phyloP scores from a whole-genome alignment of 169 alveolate genomes.

The Eimeria brunetti region DNA sequence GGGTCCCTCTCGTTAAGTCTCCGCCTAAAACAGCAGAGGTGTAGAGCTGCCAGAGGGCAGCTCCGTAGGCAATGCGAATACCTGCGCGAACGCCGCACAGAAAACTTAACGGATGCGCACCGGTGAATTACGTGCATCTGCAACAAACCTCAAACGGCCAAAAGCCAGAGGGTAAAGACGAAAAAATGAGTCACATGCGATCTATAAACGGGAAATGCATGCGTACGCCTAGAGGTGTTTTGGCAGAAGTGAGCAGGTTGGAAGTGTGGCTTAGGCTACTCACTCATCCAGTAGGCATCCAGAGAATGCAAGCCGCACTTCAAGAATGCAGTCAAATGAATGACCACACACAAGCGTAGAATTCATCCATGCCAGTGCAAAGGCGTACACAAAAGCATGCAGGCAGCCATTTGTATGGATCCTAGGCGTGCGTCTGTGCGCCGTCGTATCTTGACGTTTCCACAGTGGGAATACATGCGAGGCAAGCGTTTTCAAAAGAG shows the following conservation, averaged over 20 bases:
- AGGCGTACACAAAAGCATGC: background rate
- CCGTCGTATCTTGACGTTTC: too few relatives aligned
- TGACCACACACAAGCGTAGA: background rate
- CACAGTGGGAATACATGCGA: background rate
- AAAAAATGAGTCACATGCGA: background rate
- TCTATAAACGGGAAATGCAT: background rate
- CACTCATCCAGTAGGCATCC: background rate
- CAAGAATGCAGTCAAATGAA: background rate
- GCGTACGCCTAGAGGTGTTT: background rate
- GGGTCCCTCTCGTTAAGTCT: background rate
- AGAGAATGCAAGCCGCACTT: background rate
- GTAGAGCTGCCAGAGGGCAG: constrained; percentile 44
- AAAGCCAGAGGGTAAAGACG: background rate
- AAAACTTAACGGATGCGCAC: background rate
- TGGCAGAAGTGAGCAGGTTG: background rate
- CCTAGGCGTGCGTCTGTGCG: too few relatives aligned
- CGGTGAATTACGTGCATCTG: background rate
- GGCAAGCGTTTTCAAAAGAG: background rate
- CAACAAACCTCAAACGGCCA: background rate
- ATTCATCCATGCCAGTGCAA: background rate
- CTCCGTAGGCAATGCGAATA: constrained; percentile 20
- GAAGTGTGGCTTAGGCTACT: background rate
- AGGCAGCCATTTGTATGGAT: too few relatives aligned
- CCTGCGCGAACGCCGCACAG: background rate
- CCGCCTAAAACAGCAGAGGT: constrained; percentile 7